A percentile compares a stretch with the other conserved stretches of the same genome.
These are phyloP conservation scores for Salisapilia sapeloensis DNA, from an alignment of 352 stramenopile species.

Conservation along the genomic window DNA sequence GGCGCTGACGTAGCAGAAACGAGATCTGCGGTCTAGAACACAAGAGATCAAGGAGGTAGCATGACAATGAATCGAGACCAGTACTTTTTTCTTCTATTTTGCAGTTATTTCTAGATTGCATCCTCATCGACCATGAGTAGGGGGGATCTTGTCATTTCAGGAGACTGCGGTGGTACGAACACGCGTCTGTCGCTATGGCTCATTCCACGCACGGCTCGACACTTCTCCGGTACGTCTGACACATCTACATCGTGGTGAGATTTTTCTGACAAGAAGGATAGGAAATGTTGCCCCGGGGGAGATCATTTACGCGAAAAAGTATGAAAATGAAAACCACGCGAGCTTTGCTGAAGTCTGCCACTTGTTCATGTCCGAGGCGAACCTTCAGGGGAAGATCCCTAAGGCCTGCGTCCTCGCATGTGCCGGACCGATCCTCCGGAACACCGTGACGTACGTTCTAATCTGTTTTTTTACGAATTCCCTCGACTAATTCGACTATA, in stretches of 20 bases:
- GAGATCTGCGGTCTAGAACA: no score
- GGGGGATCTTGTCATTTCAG: constrained; percentile 71
- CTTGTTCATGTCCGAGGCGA: constrained; percentile 88
- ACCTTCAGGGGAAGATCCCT: constrained; percentile 37
- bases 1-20: no score
- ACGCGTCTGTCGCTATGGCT: constrained; percentile 85
- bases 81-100: no score
- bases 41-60: no score
- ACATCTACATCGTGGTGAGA: constrained; percentile 4
- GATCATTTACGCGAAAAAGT: constrained; percentile 78
- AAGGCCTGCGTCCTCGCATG: constrained; percentile 62
- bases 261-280: constrained; percentile 3
- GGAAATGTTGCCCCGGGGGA: constrained; percentile 60
- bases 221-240: constrained; percentile 38
- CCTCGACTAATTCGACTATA: constrained; percentile 29
- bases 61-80: no score
- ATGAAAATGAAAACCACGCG: constrained; percentile 64
- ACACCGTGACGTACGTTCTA: constrained; percentile 47
- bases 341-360: constrained; percentile 82
- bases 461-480: no score
- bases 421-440: constrained; percentile 64
- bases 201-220: constrained; percentile 34
- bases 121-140: no score
- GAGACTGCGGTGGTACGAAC: constrained; percentile 96
- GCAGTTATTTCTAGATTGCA: no score